Percentiles rank a stretch among this genome's conserved stretches.
Evolutionary conservation across 2,329 filamentous ascomycete species (phyloP).

Genomic region (Aureobasidium sp.): DNA sequence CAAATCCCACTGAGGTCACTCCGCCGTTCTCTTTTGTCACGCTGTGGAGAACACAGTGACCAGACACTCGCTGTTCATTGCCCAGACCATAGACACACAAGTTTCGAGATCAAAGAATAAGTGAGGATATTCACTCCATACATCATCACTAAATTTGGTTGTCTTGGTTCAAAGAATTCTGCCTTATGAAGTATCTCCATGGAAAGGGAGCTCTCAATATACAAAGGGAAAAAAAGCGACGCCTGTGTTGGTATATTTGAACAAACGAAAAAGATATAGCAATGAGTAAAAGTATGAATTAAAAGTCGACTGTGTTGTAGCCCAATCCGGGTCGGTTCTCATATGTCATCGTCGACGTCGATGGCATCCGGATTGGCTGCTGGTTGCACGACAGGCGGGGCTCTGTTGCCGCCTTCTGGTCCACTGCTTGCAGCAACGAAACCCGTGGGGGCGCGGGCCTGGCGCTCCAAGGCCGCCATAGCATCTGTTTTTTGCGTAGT

Average conservation of each 20-base stretch:
- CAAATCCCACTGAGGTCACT: not conserved
- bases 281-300: not conserved
- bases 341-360: conserved; percentile 25
- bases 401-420: conserved; percentile 25
- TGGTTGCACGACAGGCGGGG: conserved; percentile 12
- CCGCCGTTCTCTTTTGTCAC: not conserved
- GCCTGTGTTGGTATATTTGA: conserved; percentile 7
- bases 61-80: not conserved
- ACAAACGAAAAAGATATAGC: not conserved
- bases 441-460: conserved; percentile 78
- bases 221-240: not conserved
- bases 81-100: not conserved
- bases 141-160: not conserved
- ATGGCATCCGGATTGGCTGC: conserved; percentile 24
- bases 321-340: not conserved
- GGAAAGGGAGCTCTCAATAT: not conserved
- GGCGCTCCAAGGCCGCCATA: conserved; percentile 81
- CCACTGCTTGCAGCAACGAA: conserved; percentile 78
- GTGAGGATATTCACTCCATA: not conserved
- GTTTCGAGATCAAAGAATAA: not conserved
- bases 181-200: not conserved
- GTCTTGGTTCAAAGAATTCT: not conserved
- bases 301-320: not conserved
- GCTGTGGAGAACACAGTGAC: not conserved
- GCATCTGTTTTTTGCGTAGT: conserved; percentile 58